phyloP scores from a whole-genome alignment of 2,329 filamentous ascomycete genomes.

The Bimuria novae-zelandiae region DNA sequence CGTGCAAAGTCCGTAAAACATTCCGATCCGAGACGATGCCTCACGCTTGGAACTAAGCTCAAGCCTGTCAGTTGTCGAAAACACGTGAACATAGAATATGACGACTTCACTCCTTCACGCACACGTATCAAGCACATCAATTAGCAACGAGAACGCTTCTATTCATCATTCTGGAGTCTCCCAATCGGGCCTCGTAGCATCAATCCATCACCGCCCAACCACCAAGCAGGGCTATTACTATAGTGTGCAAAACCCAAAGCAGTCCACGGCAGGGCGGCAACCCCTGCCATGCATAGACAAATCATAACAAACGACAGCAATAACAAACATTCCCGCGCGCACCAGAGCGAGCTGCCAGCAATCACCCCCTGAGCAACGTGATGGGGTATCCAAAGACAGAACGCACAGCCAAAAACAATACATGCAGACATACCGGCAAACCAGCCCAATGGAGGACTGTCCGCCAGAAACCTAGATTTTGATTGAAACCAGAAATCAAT shows the following conservation, averaged over 20 bases:
- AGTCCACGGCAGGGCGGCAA: not conserved
- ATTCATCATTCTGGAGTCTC: not conserved
- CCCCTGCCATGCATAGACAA: not conserved
- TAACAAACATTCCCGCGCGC: slow-evolving; percentile 1
- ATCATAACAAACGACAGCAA: not conserved
- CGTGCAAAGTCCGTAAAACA: slow-evolving; percentile 5
- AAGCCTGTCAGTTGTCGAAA: too few relatives aligned
- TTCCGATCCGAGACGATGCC: not conserved
- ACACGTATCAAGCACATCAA: too few relatives aligned
- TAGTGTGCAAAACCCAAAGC: not conserved
- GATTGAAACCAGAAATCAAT: slow-evolving; percentile 22
- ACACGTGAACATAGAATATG: too few relatives aligned
- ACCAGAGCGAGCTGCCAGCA: slow-evolving; percentile 6
- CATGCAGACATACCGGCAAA: not conserved
- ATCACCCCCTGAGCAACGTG: slow-evolving; percentile 1
- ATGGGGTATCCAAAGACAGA: slow-evolving; percentile 10
- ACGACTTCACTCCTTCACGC: too few relatives aligned
- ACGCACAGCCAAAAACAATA: not conserved
- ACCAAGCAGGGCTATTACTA: not conserved
- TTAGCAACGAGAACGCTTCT: not conserved
- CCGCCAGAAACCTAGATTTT: slow-evolving; percentile 32
- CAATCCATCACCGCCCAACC: not conserved
- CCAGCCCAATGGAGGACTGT: not conserved
- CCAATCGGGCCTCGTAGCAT: not conserved
- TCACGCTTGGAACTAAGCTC: too few relatives aligned